Evolutionary conservation across 495 filamentous ascomycete species (phyloP), one percentile per base, ranked within the genome.

Genomic region (Aspergillus diversus): DNA sequence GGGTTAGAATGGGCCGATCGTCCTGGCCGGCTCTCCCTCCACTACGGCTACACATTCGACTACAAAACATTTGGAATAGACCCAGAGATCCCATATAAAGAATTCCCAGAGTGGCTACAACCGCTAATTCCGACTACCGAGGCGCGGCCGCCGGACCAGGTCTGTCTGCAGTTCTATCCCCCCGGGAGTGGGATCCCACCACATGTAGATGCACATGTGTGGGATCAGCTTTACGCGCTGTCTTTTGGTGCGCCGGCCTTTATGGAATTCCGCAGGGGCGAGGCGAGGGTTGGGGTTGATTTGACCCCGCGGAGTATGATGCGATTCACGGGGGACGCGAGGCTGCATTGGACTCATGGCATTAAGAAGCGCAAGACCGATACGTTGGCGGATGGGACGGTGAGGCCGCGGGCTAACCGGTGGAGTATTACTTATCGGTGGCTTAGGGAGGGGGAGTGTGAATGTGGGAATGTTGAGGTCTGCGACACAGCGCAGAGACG

Each of bases 401-500:
- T 73, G 13, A 65, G 76, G 42, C 47, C 64, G 37, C 62, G 76
- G 0, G 70, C 46, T 4, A 63, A 77, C 12, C 64, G 76, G 39
- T 79, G 76, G 76, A 79, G 76, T 60, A 71, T 79, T 33, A 79
- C 76, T 2, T 79, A 77, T 64, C 73, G 75, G n/a, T 79, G 75
- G 76, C 57, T 69, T 4, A 63, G 76, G 51, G 65, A 73, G 27
- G 76, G 72, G 43, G 72, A 75, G 12, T 79, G 76, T 48, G 75
- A 75, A 53, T 79, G 76, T 67, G 76, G 75, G 49, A 65, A 76
- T 66, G 2, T 76, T n/a, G 71, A 71, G 17, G 46, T 73, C 46
- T 79, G 76, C 62, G 75, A 79, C 67, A 67, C 67, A 4, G 75
- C 73, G 21, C 76, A 79, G 66, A 59, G 64, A 16, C 66, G 75